Base-by-base conservation (phyloP, 164 flowering plant genomes). In the Hamamelis virginiana region DNA sequence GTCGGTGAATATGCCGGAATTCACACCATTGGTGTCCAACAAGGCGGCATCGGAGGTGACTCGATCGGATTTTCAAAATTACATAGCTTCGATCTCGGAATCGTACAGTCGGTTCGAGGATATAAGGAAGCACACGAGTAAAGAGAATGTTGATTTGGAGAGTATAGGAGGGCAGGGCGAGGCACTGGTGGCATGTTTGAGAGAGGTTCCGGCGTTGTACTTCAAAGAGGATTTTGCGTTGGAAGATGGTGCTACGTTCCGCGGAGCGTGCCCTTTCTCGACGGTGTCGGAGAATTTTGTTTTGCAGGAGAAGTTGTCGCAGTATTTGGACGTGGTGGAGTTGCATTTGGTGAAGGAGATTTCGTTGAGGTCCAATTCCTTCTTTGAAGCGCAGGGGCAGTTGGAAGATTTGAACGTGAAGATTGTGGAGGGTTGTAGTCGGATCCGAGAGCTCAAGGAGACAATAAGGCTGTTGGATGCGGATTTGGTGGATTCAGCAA, bases 281-380 rank as follows among this genome's bases (percentile, higher is more conserved):
- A 80, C 82, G 10, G 57, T 73, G 5, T 41, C 78, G 3, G 92
- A 93, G 80, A 96, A 91, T 71, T 1, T 80, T 11, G 80, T 69
- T 56, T 75, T 93, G 55, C 99, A 96, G 74, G 98, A 95, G 88
- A 91, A 84, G 84, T 72, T 91, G 47, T 86, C 97, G n/a, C 97
- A 96, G 71, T 96, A 96, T 63, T 75, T 96, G 71, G 99, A 96
- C 62, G 84, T 87, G 15, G 99, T 96, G 46, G 98, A 96, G 86
- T 13, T 96, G 77, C 99, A 96, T 68, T 81, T 96, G 79, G 99
- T 96, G 73, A 96, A 83, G 89, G 99, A 96, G 91, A 96, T 93
- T 44, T 89, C 97, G 8, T 56, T 96, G 75, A 75, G 98, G 44
- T 96, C 99, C 45, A 84, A 80, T 60, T 93, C 98, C 0, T 96